Base-by-base conservation (phyloP, 805 yeast species). In the Teunomyces stri region DNA sequence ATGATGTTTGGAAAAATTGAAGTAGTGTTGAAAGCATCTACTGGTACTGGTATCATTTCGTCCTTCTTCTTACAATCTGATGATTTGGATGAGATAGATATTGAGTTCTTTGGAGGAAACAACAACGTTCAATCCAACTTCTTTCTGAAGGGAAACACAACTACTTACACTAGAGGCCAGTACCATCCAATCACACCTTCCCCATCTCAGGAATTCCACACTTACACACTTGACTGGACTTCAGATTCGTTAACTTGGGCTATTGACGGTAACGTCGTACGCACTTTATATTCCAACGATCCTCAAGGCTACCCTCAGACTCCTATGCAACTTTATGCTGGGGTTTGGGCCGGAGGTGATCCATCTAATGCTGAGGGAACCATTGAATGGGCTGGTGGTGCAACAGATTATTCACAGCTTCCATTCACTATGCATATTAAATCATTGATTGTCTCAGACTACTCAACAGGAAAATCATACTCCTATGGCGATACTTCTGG, bases 311-410 rank as follows among this genome's bases (percentile, higher is more conserved):
- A 30, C 48, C 58, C 58, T 6, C 58, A 52, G 20, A 39, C 53
- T n/a, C 58, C 58, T 16, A 54, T 54, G 57, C 43, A 43, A 28
- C 27, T 50, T 13, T 51, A 22, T 37, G 50, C 49, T 21, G 80
- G 80, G 5, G 46, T 70, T n/a, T 75, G 81, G 81, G 76, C 79
- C 11, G 81, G 78, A 15, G 80, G 80, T 28, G 75, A 72, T 45
- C 58, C 78, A 22, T 59, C 51, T 37, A 59, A 59, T 38, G 49
- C 49, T 21, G 47, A 51, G 3, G 61, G 60, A 9, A 58, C 63
- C 31, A 59, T 59, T 16, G 62, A 58, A 43, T 59, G 63, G 63
- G 63, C 63, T 15, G 63, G 63, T 9, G 63, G 63, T 7, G 33
- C 25, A 20, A 56, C 61, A 3, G 62, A 59, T 52, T 59, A 52